These are phyloP conservation scores for Wickerhamiella cacticola DNA, from an alignment of 805 yeast genomes.

Conservation along the genomic window DNA sequence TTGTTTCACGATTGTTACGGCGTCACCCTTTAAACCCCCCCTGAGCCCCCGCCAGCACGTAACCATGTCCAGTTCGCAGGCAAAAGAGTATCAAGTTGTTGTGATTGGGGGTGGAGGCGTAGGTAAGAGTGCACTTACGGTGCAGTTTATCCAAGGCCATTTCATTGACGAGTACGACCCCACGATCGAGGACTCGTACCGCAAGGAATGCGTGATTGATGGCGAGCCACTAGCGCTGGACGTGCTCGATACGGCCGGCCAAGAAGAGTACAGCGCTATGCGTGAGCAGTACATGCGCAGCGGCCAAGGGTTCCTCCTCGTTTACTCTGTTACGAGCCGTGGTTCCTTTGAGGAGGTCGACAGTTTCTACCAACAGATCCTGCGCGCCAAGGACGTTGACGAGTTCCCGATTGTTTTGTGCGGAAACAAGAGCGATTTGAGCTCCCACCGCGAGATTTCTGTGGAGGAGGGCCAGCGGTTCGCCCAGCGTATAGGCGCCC, in stretches of 20 bases:
- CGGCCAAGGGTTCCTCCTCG: conserved; percentile 86
- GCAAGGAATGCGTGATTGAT: conserved; percentile 80
- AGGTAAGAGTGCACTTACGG: conserved; percentile 93
- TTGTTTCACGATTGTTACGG: conserved; percentile 2
- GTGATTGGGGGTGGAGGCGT: conserved; percentile 99
- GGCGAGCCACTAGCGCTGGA: conserved; percentile 67
- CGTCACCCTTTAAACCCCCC: conserved; percentile 4
- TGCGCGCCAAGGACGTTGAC: conserved; percentile 44
- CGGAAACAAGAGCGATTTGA: conserved; percentile 78
- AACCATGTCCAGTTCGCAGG: conserved; percentile 12
- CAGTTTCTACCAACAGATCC: conserved; percentile 65
- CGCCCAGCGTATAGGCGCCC: conserved; percentile 49
- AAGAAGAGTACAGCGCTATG: conserved; percentile 91
- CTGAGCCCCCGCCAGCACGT: conserved; percentile 3
- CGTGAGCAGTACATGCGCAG: conserved; percentile 92
- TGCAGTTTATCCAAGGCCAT: conserved; percentile 86
- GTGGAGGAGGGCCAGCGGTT: conserved; percentile 73
- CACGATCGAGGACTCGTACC: conserved; percentile 65
- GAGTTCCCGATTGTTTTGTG: conserved; percentile 72
- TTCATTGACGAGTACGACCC: conserved; percentile 98
- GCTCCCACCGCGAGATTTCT: conserved; percentile 66
- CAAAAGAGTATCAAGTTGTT: conserved; percentile 73
- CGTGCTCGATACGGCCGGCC: conserved; percentile 96
- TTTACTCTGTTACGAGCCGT: conserved; percentile 72
- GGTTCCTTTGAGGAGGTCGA: conserved; percentile 76